phyloP scores from a whole-genome alignment of 2,329 filamentous ascomycete species.

The Colletotrichum somersetense region DNA sequence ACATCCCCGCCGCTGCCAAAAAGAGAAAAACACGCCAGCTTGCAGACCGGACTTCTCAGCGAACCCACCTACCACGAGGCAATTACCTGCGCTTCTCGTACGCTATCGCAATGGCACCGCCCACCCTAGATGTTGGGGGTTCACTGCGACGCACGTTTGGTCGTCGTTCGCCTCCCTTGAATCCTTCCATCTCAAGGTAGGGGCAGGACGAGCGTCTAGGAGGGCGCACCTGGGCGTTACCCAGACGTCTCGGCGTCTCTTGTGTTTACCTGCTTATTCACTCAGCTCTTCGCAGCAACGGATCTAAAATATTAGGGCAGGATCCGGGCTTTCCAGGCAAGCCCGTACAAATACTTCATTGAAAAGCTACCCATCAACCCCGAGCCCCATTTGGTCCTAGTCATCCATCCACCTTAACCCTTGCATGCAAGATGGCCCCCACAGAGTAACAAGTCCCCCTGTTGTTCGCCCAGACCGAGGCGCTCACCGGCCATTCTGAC shows the following conservation, averaged over 20 bases:
- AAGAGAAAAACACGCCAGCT: conserved; percentile 6
- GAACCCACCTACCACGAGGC: conserved; percentile 36
- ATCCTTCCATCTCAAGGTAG: conserved; percentile 16
- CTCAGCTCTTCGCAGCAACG: conserved; percentile 8
- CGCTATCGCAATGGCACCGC: conserved; percentile 22
- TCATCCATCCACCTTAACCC: neutral
- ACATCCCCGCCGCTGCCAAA: conserved; percentile 10
- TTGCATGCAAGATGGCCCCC: conserved; percentile 25
- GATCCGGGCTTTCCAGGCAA: conserved; percentile 9
- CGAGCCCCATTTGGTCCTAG: conserved; percentile 17
- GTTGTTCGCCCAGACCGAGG: conserved; percentile 28
- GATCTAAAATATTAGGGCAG: neutral
- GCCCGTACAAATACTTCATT: neutral
- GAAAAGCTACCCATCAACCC: conserved; percentile 13
- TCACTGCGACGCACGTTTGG: conserved; percentile 24
- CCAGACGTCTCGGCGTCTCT: neutral
- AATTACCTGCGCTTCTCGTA: conserved; percentile 30
- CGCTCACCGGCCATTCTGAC: conserved; percentile 26
- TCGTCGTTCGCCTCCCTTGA: conserved; percentile 12
- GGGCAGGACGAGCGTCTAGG: conserved; percentile 7
- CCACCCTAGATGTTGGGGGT: conserved; percentile 18
- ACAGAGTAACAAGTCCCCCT: conserved; percentile 19
- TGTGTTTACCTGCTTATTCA: conserved; percentile 2
- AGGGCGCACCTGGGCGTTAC: neutral
- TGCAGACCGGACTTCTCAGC: conserved; percentile 24